Conservation (phyloP, 176 grass and related monocot genomes). For the Bolboschoenus planiculmis region DNA sequence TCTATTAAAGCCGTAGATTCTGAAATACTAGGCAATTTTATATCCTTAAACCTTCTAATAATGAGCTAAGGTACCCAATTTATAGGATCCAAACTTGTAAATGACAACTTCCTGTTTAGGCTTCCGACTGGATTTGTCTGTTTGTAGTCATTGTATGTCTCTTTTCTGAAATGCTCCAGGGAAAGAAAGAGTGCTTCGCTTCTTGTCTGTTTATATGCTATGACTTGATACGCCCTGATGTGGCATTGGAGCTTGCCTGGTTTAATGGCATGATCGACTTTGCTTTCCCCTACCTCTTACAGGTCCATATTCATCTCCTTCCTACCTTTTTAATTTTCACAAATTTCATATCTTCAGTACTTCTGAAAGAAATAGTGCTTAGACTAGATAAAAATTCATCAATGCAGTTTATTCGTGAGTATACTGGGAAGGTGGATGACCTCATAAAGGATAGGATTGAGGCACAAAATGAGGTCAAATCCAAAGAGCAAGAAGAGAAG, state of each 20-base stretch:
- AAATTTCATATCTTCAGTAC: neutral
- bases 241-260: constrained; percentile 93
- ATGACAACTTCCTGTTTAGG: neutral
- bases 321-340: neutral
- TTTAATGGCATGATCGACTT: constrained; percentile 95
- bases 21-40: neutral
- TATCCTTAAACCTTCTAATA: neutral
- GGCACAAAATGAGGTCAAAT: constrained; percentile 60
- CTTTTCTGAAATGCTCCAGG: constrained; percentile 42
- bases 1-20: neutral
- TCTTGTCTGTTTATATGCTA: constrained; percentile 97
- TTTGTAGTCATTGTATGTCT: constrained; percentile 1
- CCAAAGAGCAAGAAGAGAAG: constrained; percentile 84
- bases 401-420: constrained; percentile 80
- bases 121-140: neutral
- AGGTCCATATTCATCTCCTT: constrained; percentile 39
- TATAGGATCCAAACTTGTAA: neutral
- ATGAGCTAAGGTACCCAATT: neutral
- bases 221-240: constrained; percentile 80
- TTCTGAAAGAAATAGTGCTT: neutral
- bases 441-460: constrained; percentile 80
- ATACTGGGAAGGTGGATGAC: constrained; percentile 81
- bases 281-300: constrained; percentile 87
- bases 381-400: neutral
- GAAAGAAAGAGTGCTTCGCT: constrained; percentile 97